A percentile compares a stretch with the other conserved stretches of the same genome.
These are phyloP conservation scores for Silene coronaria DNA, from an alignment of 179 eudicot genomes.

Conservation along the genomic window DNA sequence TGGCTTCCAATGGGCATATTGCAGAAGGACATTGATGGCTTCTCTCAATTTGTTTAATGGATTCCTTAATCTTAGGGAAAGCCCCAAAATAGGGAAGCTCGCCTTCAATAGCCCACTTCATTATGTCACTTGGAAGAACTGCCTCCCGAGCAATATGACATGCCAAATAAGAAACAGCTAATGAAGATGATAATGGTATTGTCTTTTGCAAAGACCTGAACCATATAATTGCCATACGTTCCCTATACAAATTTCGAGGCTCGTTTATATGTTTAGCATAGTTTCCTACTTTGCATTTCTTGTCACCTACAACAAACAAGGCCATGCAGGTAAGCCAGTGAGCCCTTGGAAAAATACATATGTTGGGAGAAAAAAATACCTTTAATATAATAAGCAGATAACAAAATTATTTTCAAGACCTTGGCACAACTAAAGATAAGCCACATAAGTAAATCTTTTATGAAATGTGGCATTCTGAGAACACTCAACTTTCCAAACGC, in stretches of 20 bases:
- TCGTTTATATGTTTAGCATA: conserved; percentile 26
- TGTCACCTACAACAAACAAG: conserved; percentile 21
- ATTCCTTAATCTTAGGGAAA: conserved; percentile 56
- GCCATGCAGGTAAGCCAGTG: background rate
- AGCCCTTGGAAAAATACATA: background rate
- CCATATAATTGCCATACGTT: conserved; percentile 65
- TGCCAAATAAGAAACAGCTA: conserved; percentile 58
- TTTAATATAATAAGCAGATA: background rate
- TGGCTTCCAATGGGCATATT: conserved; percentile 54
- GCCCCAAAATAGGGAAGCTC: conserved; percentile 73
- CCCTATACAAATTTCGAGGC: conserved; percentile 53
- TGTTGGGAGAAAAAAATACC: background rate
- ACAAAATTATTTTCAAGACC: background rate
- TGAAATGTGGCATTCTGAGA: background rate
- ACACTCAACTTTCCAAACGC: too few species aligned
- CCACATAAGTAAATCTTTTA: background rate
- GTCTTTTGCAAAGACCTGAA: conserved; percentile 47
- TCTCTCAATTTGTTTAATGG: conserved; percentile 36
- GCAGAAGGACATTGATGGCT: conserved; percentile 18
- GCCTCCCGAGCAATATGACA: conserved; percentile 82
- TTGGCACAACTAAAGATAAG: background rate
- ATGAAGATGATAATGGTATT: conserved; percentile 57
- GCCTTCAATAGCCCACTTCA: conserved; percentile 70
- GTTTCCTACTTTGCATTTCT: conserved; percentile 17
- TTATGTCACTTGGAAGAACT: conserved; percentile 67